Percentiles rank a stretch among this genome's conserved stretches.
phyloP scores from a whole-genome alignment of 2,329 filamentous ascomycete genomes.

The Orbilia blumenaviensis region DNA sequence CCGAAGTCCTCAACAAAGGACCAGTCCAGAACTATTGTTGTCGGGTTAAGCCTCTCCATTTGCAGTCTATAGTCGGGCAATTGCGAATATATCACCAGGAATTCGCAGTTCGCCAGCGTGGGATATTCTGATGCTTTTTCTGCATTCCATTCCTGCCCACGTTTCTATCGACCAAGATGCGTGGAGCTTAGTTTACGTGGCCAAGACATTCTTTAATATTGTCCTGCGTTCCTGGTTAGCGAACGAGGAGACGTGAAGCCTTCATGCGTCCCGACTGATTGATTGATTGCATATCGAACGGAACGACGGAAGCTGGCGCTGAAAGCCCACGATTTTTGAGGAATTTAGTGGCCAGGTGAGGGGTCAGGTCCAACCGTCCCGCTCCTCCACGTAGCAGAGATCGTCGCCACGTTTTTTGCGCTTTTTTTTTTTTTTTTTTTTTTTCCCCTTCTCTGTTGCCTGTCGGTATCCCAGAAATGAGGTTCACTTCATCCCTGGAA shows the following conservation, averaged over 20 bases:
- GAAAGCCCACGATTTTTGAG: constrained; percentile 20
- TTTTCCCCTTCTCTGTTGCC: constrained; percentile 27
- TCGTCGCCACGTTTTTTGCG: constrained; percentile 49
- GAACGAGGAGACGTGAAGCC: constrained; percentile 8
- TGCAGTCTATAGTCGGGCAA: constrained; percentile 16
- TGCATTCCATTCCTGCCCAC: constrained; percentile 47
- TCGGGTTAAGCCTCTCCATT: constrained; percentile 18
- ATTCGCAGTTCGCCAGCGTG: constrained; percentile 8
- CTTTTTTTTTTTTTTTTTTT: constrained; percentile 14
- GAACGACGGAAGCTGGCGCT: constrained; percentile 1
- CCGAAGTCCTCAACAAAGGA: constrained; percentile 33
- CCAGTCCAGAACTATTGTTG: constrained; percentile 47
- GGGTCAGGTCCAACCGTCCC: constrained; percentile 36
- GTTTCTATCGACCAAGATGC: constrained; percentile 38
- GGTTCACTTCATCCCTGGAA: constrained; percentile 38
- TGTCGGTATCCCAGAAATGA: constrained; percentile 33
- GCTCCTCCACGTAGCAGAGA: constrained; percentile 24
- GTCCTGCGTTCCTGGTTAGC: constrained; percentile 24
- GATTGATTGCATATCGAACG: not conserved
- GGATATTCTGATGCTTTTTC: constrained; percentile 5
- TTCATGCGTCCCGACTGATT: constrained; percentile 2
- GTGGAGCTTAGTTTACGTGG: constrained; percentile 40
- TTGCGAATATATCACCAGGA: constrained; percentile 4
- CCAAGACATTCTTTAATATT: constrained; percentile 38
- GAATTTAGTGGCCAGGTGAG: constrained; percentile 30